These are phyloP conservation scores for Plenodomus biglobosus DNA, from an alignment of 2,329 filamentous ascomycete species.

Conservation along the genomic window DNA sequence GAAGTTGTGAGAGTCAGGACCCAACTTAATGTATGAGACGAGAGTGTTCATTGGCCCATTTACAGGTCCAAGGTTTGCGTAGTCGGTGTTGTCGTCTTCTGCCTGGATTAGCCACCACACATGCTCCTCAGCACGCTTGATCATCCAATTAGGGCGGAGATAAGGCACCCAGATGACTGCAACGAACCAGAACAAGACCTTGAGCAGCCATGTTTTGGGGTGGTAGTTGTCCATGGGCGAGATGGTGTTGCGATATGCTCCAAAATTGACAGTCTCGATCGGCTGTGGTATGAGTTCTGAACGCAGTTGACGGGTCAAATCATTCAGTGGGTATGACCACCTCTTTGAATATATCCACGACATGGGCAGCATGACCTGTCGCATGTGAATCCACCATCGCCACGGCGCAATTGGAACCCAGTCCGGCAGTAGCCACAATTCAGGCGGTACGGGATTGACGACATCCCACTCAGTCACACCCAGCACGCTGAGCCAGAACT, in stretches of 20 bases:
- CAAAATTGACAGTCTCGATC: conserved; percentile 77
- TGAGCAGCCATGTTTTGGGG: conserved; percentile 83
- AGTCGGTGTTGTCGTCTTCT: conserved; percentile 93
- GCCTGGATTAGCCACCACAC: conserved; percentile 80
- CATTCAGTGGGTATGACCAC: conserved; percentile 75
- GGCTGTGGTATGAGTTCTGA: conserved; percentile 81
- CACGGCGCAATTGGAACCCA: conserved; percentile 89
- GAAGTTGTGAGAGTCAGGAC: conserved; percentile 70
- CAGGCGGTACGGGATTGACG: conserved; percentile 90
- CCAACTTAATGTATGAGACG: conserved; percentile 80
- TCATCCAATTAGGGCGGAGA: conserved; percentile 66
- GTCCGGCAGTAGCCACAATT: conserved; percentile 89
- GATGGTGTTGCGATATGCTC: conserved; percentile 78
- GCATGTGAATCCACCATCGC: conserved; percentile 98
- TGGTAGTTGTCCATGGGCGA: conserved; percentile 83
- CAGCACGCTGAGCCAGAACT: conserved; percentile 88
- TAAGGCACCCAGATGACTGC: conserved; percentile 80
- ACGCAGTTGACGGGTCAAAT: conserved; percentile 70
- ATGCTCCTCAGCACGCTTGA: conserved; percentile 75
- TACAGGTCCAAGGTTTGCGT: conserved; percentile 81
- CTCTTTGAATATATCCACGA: conserved; percentile 82
- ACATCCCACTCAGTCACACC: conserved; percentile 86
- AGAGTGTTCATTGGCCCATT: conserved; percentile 90
- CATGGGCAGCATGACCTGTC: conserved; percentile 95
- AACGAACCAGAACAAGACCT: conserved; percentile 74